These are phyloP conservation scores for Spongiforma sp. DNA, from an alignment of 1,284 basidiomycete species.

Conservation along the genomic window DNA sequence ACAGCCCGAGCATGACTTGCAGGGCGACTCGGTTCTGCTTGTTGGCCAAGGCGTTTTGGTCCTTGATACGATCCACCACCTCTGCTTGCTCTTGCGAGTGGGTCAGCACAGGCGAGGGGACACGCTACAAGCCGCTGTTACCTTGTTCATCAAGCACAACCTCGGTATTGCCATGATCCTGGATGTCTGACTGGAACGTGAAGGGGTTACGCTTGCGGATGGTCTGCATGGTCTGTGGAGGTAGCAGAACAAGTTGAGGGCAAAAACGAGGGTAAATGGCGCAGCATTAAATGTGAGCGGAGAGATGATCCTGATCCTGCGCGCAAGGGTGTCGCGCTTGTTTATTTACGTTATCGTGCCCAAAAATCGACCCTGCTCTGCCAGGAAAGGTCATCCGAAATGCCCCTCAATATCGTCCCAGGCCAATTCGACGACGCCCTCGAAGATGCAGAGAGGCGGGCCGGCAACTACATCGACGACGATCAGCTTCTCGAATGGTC, in stretches of 20 bases:
- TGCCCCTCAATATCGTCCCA: conserved; percentile 34
- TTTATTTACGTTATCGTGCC: conserved; percentile 20
- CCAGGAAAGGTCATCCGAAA: neutral
- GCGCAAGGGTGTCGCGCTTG: conserved; percentile 26
- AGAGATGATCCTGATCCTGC: neutral
- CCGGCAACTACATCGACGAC: conserved; percentile 56
- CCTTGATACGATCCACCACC: conserved; percentile 48
- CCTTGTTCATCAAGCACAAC: conserved; percentile 59
- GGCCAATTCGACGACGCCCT: conserved; percentile 62
- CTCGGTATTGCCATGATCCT: conserved; percentile 32
- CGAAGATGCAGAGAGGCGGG: conserved; percentile 33
- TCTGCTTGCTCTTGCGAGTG: conserved; percentile 57
- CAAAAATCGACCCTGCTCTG: neutral
- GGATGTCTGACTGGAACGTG: conserved; percentile 37
- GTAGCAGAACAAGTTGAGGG: neutral
- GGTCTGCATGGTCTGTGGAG: conserved; percentile 26
- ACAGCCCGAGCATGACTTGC: conserved; percentile 46
- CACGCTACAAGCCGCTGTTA: conserved; percentile 18
- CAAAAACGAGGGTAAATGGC: no score
- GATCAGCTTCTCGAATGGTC: conserved; percentile 43
- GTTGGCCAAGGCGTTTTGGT: conserved; percentile 45
- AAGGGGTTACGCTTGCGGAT: conserved; percentile 53
- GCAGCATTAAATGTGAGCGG: neutral
- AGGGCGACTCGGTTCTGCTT: conserved; percentile 42
- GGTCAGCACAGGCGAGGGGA: conserved; percentile 8